These are phyloP conservation scores for Lodderomyces oxycetoniae DNA, from an alignment of 1,139 yeast genomes.

Conservation along the genomic window DNA sequence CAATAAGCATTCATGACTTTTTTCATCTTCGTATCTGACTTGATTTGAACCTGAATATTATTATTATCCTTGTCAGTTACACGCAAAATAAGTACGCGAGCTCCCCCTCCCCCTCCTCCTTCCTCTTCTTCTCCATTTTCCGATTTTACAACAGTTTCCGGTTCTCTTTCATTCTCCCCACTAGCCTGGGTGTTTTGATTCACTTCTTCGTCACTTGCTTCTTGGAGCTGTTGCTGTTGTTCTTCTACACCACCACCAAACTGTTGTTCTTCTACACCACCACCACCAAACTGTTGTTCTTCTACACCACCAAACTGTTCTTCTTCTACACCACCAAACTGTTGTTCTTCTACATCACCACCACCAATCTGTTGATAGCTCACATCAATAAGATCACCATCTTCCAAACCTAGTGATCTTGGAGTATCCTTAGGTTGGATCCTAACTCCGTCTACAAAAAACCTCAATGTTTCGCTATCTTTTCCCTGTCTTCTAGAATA, in stretches of 20 bases:
- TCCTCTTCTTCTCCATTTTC: not conserved
- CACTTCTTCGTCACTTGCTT: too few relatives aligned
- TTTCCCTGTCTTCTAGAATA: conserved; percentile 98
- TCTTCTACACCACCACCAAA: not conserved
- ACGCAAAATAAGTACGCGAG: not conserved
- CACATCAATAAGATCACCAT: conserved; percentile 96
- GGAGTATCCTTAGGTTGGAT: conserved; percentile 88
- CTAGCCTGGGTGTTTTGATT: too few relatives aligned
- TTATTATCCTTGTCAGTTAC: conserved; percentile 91
- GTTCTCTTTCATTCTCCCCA: too few relatives aligned
- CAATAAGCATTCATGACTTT: conserved; percentile 98
- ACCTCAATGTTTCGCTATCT: conserved; percentile 74
- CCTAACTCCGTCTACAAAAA: conserved; percentile 90
- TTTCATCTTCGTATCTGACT: conserved; percentile 85
- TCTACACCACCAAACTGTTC: conserved; percentile 83
- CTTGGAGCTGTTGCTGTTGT: not conserved
- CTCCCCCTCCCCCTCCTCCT: not conserved
- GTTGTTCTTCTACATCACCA: not conserved
- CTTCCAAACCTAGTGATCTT: conserved; percentile 84
- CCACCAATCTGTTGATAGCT: conserved; percentile 91
- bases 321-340: not conserved
- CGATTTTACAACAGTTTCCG: too few relatives aligned
- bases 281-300: conserved; percentile 82
- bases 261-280: not conserved
- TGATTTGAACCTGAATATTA: conserved; percentile 93